Conservation (phyloP, 108 stramenopile species). For the Cyclotella kingstonii region DNA sequence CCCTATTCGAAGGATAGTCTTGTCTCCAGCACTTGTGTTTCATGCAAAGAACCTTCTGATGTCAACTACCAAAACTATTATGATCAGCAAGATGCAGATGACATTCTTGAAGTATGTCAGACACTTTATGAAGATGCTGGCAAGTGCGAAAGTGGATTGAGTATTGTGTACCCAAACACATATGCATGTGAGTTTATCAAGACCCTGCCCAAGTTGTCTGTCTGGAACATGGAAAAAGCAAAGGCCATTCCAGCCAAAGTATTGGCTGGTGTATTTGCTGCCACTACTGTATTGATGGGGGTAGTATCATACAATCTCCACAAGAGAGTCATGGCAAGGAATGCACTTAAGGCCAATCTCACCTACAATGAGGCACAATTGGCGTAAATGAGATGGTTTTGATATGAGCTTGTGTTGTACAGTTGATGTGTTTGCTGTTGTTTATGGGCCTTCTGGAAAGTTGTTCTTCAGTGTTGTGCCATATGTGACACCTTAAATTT, state of each 20-base stretch:
- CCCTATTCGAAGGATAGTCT: conserved; percentile 62
- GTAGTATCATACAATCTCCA: conserved; percentile 3
- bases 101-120: conserved; percentile 65
- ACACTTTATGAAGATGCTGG: conserved; percentile 63
- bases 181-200: conserved; percentile 52
- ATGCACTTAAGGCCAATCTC: conserved; percentile 14
- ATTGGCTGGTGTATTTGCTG: conserved; percentile 28
- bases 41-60: conserved; percentile 56
- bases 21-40: conserved; percentile 56
- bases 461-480: no score
- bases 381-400: conserved; percentile 1
- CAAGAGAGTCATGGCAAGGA: neutral
- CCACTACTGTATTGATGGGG: conserved; percentile 17
- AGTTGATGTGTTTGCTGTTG: no score
- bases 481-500: no score
- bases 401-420: no score
- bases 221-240: neutral
- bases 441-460: no score
- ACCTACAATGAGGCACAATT: conserved; percentile 6
- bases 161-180: conserved; percentile 50
- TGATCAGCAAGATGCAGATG: conserved; percentile 38
- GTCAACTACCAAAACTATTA: conserved; percentile 40
- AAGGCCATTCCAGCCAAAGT: conserved; percentile 19
- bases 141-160: conserved; percentile 78
- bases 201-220: conserved; percentile 19